Conservation (phyloP, 2,329 filamentous ascomycete genomes). For the Pseudogymnoascus sp. region DNA sequence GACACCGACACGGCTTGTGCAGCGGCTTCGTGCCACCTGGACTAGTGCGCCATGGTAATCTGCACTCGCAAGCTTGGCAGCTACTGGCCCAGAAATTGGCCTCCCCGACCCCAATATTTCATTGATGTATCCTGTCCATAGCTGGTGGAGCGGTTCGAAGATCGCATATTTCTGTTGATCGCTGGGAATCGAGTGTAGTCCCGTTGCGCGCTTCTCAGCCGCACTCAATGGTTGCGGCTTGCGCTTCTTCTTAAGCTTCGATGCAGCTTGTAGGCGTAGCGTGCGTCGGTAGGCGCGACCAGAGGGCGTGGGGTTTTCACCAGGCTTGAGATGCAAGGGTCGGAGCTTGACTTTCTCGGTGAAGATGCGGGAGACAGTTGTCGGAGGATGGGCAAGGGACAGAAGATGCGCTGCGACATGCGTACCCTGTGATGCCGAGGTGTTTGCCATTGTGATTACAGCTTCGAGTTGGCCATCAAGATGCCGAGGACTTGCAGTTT, state of each 20-base stretch:
- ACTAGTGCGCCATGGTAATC: conserved; percentile 85
- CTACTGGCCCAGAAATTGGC: conserved; percentile 35
- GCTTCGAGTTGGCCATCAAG: neutral
- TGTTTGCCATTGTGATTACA: conserved; percentile 4
- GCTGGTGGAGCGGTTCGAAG: conserved; percentile 64
- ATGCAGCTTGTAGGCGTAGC: conserved; percentile 28
- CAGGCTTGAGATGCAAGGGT: conserved; percentile 68
- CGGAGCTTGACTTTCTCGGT: conserved; percentile 75
- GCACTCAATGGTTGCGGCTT: conserved; percentile 67
- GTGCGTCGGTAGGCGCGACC: conserved; percentile 43
- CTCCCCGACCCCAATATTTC: conserved; percentile 58
- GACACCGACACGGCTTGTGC: conserved; percentile 72
- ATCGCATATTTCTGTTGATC: conserved; percentile 61
- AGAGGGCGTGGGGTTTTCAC: conserved; percentile 40
- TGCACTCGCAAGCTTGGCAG: conserved; percentile 70
- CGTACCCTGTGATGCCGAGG: conserved; percentile 22
- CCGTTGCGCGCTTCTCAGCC: conserved; percentile 62
- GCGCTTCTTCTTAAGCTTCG: conserved; percentile 33
- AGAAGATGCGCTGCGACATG: conserved; percentile 54
- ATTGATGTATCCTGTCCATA: conserved; percentile 81
- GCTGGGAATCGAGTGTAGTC: conserved; percentile 66
- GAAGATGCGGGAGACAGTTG: conserved; percentile 63
- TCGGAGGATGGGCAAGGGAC: conserved; percentile 67
- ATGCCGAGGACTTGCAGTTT: neutral
- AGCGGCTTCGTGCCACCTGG: conserved; percentile 73